Evolutionary conservation across 2,329 filamentous ascomycete species (phyloP).

Genomic region (Cercospora sojina): DNA sequence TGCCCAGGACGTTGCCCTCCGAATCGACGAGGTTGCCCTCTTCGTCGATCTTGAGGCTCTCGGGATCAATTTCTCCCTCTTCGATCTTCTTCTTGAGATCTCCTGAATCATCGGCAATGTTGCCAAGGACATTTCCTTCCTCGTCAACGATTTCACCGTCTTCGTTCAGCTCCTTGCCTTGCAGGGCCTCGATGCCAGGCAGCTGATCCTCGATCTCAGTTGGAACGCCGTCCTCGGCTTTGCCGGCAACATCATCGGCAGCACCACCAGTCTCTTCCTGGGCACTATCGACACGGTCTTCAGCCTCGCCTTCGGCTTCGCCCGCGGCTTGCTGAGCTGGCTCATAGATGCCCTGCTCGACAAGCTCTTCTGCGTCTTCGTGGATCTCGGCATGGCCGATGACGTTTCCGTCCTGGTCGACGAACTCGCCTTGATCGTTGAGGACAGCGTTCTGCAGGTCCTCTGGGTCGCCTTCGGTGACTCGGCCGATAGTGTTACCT

Average conservation of each 20-base stretch:
- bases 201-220: slow-evolving; percentile 50
- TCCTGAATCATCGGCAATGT: slow-evolving; percentile 46
- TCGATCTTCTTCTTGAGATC: slow-evolving; percentile 42
- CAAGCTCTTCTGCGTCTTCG: slow-evolving; percentile 44
- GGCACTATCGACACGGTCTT: slow-evolving; percentile 43
- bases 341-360: slow-evolving; percentile 48
- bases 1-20: slow-evolving; percentile 52
- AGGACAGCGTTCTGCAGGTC: slow-evolving; percentile 51
- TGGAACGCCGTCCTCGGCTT: slow-evolving; percentile 31
- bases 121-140: slow-evolving; percentile 51
- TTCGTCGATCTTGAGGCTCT: slow-evolving; percentile 53
- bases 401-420: slow-evolving; percentile 56
- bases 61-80: slow-evolving; percentile 44
- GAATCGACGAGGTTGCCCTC: slow-evolving; percentile 52
- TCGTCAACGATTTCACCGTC: slow-evolving; percentile 52
- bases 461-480: slow-evolving; percentile 50
- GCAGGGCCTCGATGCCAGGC: slow-evolving; percentile 52
- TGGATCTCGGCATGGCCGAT: slow-evolving; percentile 54
- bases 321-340: slow-evolving; percentile 44
- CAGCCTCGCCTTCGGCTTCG: slow-evolving; percentile 45
- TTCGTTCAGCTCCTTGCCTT: slow-evolving; percentile 53
- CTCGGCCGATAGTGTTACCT: slow-evolving; percentile 51
- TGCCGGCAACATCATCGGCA: slow-evolving; percentile 34
- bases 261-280: slow-evolving; percentile 34
- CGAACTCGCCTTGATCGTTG: slow-evolving; percentile 55